Percentiles rank a stretch among this genome's conserved stretches.
Evolutionary conservation across 805 yeast genomes (phyloP).

Genomic region (Candida morakotiae): DNA sequence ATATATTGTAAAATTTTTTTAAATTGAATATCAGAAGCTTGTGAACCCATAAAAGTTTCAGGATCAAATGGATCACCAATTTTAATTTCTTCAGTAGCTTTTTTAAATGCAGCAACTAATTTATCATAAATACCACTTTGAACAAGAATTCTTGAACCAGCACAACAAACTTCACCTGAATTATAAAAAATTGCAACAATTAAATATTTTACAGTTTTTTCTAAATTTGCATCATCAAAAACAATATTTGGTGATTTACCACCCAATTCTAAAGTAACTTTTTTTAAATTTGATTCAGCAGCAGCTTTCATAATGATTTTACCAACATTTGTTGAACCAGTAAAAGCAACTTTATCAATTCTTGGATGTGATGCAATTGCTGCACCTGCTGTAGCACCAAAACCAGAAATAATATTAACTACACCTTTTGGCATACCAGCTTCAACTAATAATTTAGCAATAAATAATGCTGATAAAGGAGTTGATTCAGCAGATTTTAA

Average conservation of each 20-base stretch:
- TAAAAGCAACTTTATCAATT: slow-evolving; percentile 88
- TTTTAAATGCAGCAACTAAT: slow-evolving; percentile 59
- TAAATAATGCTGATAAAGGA: slow-evolving; percentile 80
- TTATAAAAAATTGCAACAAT: slow-evolving; percentile 84
- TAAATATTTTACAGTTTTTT: slow-evolving; percentile 70
- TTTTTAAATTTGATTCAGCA: slow-evolving; percentile 76
- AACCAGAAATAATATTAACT: slow-evolving; percentile 81
- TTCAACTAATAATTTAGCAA: slow-evolving; percentile 63
- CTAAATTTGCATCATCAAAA: slow-evolving; percentile 79
- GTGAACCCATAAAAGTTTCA: slow-evolving; percentile 85
- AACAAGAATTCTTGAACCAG: slow-evolving; percentile 87
- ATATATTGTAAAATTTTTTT: slow-evolving; percentile 75
- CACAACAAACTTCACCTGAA: slow-evolving; percentile 95
- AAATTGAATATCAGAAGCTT: slow-evolving; percentile 76
- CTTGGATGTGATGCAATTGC: slow-evolving; percentile 74
- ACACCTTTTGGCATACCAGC: slow-evolving; percentile 94
- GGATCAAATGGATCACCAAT: slow-evolving; percentile 85
- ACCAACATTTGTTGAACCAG: slow-evolving; percentile 93
- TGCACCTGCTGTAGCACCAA: slow-evolving; percentile 80
- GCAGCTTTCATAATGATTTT: slow-evolving; percentile 76
- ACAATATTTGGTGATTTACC: slow-evolving; percentile 94
- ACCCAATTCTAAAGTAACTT: slow-evolving; percentile 91
- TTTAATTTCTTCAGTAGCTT: slow-evolving; percentile 51
- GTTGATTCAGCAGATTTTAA: slow-evolving; percentile 91
- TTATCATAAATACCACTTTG: slow-evolving; percentile 83